These are phyloP conservation scores for Osmanthus fragrans DNA, from an alignment of 257 asterid genomes.

Conservation along the genomic window DNA sequence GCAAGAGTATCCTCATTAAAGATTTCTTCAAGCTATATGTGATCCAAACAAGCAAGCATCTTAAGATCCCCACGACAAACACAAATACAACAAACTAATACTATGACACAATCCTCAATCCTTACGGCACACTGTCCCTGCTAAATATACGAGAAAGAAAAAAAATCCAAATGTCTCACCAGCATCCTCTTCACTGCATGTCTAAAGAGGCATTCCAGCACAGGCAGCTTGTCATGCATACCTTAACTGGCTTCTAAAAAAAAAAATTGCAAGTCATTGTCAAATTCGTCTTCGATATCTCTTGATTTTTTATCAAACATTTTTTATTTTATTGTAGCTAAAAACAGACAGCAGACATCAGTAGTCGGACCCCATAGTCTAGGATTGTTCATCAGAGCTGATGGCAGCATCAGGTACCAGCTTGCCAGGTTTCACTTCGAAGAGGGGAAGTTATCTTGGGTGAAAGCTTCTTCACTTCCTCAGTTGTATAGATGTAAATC, in stretches of 20 bases:
- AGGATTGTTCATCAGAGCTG: conserved; percentile 71
- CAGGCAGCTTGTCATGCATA: conserved; percentile 6
- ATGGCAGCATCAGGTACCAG: conserved; percentile 44
- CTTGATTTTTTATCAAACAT: conserved; percentile 1
- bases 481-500: conserved; percentile 70
- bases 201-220: no score
- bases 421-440: conserved; percentile 47
- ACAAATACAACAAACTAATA: conserved; percentile 29
- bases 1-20: conserved; percentile 19
- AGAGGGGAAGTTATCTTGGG: conserved; percentile 69
- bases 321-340: conserved; percentile 21
- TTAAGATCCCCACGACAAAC: conserved; percentile 26
- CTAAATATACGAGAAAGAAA: conserved; percentile 26
- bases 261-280: conserved; percentile 34
- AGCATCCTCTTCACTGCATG: conserved; percentile 6
- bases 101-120: conserved; percentile 31
- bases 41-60: conserved; percentile 33
- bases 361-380: conserved; percentile 48
- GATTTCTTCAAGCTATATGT: conserved; percentile 24
- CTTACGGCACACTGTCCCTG: conserved; percentile 27
- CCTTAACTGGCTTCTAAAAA: conserved; percentile 23
- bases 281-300: conserved; percentile 32
- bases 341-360: conserved; percentile 28
- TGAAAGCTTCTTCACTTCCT: conserved; percentile 84
- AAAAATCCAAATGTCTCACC: conserved; percentile 34